Percentiles rank a stretch among this genome's conserved stretches.
Conservation (phyloP, 73 alveolate genomes). For the Uronychia setigera region DNA sequence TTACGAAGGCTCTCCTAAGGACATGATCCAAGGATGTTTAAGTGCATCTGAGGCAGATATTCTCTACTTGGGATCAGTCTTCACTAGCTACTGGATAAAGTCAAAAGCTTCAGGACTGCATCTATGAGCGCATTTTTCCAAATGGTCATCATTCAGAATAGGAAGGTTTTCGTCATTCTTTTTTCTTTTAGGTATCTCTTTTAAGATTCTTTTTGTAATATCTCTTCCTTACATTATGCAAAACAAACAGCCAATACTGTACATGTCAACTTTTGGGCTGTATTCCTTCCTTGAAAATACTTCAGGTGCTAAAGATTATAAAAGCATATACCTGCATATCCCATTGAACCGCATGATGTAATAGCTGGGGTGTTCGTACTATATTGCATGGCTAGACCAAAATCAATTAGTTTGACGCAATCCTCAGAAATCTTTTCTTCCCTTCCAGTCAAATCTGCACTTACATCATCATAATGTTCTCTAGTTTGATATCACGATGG, state of each 20-base stretch:
- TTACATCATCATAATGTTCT: slow-evolving; percentile 15
- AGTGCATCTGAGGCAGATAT: slow-evolving; percentile 9
- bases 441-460: neutral
- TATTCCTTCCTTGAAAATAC: slow-evolving; percentile 62
- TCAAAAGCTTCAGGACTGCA: neutral
- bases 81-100: neutral
- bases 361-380: slow-evolving; percentile 11
- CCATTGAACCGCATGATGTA: slow-evolving; percentile 59
- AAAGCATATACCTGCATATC: slow-evolving; percentile 29
- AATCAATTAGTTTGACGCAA: slow-evolving; percentile 73
- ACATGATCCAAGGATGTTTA: neutral
- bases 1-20: neutral
- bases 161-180: slow-evolving; percentile 12
- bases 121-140: neutral
- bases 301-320: slow-evolving; percentile 67
- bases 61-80: slow-evolving; percentile 9
- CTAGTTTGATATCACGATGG: slow-evolving; percentile 39
- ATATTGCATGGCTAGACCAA: slow-evolving; percentile 65
- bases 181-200: slow-evolving; percentile 28
- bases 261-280: slow-evolving; percentile 67
- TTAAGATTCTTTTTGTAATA: neutral
- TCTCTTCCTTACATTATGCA: slow-evolving; percentile 51
- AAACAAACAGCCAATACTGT: slow-evolving; percentile 66
- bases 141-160: slow-evolving; percentile 8
- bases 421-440: slow-evolving; percentile 60